phyloP scores from a whole-genome alignment of 1,284 basidiomycete species.

The Boletus sp. region DNA sequence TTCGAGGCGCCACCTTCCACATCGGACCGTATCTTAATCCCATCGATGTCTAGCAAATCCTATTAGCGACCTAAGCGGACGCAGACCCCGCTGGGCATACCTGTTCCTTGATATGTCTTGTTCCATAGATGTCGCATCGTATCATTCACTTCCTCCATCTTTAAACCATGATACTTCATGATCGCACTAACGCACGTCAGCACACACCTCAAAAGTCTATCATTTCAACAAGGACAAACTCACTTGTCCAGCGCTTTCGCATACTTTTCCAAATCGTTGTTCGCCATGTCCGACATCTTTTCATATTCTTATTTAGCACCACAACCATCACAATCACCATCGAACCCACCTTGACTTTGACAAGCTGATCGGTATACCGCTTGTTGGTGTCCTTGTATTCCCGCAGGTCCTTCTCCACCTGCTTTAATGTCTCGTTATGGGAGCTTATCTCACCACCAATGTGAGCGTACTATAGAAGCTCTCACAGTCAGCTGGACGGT shows the following conservation, averaged over 20 bases:
- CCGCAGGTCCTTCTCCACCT: conserved; percentile 72
- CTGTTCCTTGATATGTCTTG: conserved; percentile 98
- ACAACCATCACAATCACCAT: conserved; percentile 4
- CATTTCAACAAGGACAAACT: conserved; percentile 30
- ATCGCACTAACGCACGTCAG: conserved; percentile 71
- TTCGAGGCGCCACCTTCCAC: conserved; percentile 86
- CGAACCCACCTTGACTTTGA: conserved; percentile 86
- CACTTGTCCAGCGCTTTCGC: conserved; percentile 95
- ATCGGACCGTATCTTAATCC: conserved; percentile 94
- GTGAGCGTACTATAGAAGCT: conserved; percentile 66
- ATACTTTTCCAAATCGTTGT: conserved; percentile 96
- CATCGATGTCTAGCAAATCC: conserved; percentile 83
- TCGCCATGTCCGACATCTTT: conserved; percentile 91
- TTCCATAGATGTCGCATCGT: conserved; percentile 97
- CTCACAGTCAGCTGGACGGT: conserved; percentile 8
- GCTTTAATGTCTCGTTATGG: conserved; percentile 69
- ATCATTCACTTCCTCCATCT: conserved; percentile 99
- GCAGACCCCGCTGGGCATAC: conserved; percentile 48
- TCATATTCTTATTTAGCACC: neutral
- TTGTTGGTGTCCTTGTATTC: conserved; percentile 91
- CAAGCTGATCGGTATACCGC: conserved; percentile 87
- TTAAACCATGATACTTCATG: conserved; percentile 97
- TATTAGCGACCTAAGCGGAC: conserved; percentile 26
- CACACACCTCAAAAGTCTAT: neutral
- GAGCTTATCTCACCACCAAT: conserved; percentile 83